phyloP scores from a whole-genome alignment of 441 rosid genomes.

The Euphorbia celastroides region DNA sequence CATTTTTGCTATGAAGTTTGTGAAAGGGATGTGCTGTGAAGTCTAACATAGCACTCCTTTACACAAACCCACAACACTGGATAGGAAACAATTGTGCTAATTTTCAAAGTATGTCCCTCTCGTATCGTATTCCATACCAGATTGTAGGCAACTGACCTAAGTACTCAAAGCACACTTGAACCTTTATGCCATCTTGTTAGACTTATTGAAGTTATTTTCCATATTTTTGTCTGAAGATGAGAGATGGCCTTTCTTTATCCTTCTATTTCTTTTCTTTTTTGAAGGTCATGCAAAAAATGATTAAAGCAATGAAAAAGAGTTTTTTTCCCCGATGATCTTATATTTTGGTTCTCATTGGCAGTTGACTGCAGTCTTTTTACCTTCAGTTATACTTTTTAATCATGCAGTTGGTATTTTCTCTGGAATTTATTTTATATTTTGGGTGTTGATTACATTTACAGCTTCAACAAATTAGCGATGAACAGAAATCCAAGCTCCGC shows the following conservation, averaged over 20 bases:
- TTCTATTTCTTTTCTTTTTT: neutral
- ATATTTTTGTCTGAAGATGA: neutral
- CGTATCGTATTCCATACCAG: neutral
- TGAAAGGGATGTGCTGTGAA: no score
- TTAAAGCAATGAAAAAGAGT: neutral
- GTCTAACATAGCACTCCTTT: no score
- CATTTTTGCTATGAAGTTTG: no score
- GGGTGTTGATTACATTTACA: conserved; percentile 25
- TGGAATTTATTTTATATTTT: no score
- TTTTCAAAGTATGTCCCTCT: neutral
- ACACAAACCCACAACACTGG: neutral
- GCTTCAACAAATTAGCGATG: conserved; percentile 74
- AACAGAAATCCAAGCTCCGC: conserved; percentile 65
- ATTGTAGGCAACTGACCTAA: neutral
- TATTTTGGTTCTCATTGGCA: neutral
- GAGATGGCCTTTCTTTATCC: neutral
- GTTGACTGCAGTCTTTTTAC: neutral
- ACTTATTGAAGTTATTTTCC: neutral
- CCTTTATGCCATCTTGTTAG: neutral
- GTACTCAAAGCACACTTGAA: neutral
- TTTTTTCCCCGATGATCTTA: neutral
- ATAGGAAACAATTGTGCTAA: neutral
- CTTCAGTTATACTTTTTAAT: neutral
- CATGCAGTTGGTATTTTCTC: neutral
- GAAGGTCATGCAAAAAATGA: neutral